Conservation (phyloP, 2,329 filamentous ascomycete species). For the Colletotrichum incanum region DNA sequence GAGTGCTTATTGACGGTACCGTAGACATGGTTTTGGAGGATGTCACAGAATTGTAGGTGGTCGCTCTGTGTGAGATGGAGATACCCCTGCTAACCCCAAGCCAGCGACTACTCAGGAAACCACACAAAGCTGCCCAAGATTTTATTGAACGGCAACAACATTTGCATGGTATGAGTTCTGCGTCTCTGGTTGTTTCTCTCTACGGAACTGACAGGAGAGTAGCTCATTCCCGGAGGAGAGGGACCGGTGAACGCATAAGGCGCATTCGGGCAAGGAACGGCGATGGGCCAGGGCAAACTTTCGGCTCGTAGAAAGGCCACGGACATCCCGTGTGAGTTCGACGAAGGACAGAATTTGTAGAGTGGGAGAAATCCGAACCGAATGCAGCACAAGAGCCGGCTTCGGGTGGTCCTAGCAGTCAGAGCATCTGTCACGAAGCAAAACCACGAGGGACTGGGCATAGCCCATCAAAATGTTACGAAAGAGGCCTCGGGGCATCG, state of each 20-base stretch:
- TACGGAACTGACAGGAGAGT: conserved; percentile 36
- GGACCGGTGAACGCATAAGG: conserved; percentile 65
- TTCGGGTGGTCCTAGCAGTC: background rate
- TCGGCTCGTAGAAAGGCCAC: background rate
- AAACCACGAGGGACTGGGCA: background rate
- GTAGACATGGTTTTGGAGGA: conserved; percentile 98
- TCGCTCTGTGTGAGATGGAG: background rate
- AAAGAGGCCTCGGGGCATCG: conserved; percentile 6
- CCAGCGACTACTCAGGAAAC: conserved; percentile 90
- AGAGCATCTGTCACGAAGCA: background rate
- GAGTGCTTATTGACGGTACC: conserved; percentile 45
- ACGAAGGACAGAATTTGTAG: background rate
- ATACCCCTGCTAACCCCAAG: conserved; percentile 46
- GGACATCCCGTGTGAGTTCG: background rate
- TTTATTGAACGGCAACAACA: conserved; percentile 96
- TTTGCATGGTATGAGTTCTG: conserved; percentile 87
- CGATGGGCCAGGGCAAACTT: background rate
- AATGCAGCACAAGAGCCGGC: background rate
- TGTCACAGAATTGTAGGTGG: conserved; percentile 91
- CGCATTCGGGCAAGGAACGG: background rate
- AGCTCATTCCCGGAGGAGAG: conserved; percentile 86
- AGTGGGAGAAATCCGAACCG: background rate
- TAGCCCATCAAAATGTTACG: conserved; percentile 4
- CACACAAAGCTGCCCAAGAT: conserved; percentile 95
- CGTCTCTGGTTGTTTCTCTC: rapidly evolving